Evolutionary conservation across 2,329 filamentous ascomycete genomes (phyloP).

Genomic region (Aquanectria penicillioides): DNA sequence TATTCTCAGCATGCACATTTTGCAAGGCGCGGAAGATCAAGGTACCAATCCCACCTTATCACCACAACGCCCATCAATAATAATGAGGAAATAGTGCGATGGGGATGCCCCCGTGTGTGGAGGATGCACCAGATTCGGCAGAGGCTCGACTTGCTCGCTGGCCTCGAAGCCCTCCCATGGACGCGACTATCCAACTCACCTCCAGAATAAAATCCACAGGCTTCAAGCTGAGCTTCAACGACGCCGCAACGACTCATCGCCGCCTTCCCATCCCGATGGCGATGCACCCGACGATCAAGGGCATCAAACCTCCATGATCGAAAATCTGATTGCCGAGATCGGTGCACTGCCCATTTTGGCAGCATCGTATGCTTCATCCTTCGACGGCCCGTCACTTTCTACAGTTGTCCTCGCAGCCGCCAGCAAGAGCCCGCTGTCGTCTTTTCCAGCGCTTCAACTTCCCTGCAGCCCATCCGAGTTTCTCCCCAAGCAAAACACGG

Average conservation of each 20-base stretch:
- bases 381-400: conserved; percentile 30
- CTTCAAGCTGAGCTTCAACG: conserved; percentile 21
- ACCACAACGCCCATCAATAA: not conserved
- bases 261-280: not conserved
- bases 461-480: conserved; percentile 1
- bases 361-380: conserved; percentile 19
- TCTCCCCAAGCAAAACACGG: conserved; percentile 29
- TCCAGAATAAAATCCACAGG: conserved; percentile 28
- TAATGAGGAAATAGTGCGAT: conserved; percentile 27
- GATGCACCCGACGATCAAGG: not conserved
- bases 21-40: conserved; percentile 39
- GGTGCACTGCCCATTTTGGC: conserved; percentile 35
- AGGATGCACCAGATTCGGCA: conserved; percentile 37
- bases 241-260: not conserved
- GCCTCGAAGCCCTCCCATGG: conserved; percentile 15
- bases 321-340: conserved; percentile 38
- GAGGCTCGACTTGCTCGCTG: conserved; percentile 34
- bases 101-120: conserved; percentile 31
- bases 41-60: not conserved
- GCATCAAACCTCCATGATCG: conserved; percentile 23
- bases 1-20: conserved; percentile 37
- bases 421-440: conserved; percentile 17
- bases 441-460: not conserved
- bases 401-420: conserved; percentile 35
- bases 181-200: conserved; percentile 35